Conservation (phyloP, 2,329 filamentous ascomycete genomes). For the Fusarium sp. region DNA sequence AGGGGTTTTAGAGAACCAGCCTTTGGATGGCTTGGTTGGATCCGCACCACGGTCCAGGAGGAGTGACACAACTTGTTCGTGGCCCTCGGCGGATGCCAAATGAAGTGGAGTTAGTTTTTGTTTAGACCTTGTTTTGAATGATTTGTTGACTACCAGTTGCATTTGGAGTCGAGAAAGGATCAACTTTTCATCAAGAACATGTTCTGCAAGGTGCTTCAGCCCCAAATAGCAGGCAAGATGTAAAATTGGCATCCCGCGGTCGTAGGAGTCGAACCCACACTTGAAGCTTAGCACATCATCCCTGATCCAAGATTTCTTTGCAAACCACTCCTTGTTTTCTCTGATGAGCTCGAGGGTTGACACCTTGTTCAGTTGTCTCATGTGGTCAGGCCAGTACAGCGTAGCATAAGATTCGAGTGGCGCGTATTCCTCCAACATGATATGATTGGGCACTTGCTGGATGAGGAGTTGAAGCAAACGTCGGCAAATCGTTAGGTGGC, state of each 20-base stretch:
- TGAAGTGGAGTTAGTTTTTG: no score
- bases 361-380: background rate
- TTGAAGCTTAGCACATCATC: background rate
- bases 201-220: background rate
- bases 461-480: background rate
- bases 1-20: rapidly evolving
- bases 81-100: background rate
- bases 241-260: background rate
- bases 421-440: rapidly evolving
- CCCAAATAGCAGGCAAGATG: background rate
- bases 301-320: background rate
- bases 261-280: background rate
- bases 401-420: background rate
- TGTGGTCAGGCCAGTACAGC: background rate
- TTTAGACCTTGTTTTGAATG: no score
- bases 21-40: background rate
- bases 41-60: background rate
- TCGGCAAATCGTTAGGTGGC: background rate
- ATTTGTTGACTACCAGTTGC: background rate
- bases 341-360: background rate
- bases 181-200: background rate
- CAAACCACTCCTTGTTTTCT: background rate
- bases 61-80: background rate
- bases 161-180: background rate
- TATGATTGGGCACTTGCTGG: background rate